Evolutionary conservation across 371 early-diverging fungal genomes (phyloP).

Genomic region (Mortierella sp.): DNA sequence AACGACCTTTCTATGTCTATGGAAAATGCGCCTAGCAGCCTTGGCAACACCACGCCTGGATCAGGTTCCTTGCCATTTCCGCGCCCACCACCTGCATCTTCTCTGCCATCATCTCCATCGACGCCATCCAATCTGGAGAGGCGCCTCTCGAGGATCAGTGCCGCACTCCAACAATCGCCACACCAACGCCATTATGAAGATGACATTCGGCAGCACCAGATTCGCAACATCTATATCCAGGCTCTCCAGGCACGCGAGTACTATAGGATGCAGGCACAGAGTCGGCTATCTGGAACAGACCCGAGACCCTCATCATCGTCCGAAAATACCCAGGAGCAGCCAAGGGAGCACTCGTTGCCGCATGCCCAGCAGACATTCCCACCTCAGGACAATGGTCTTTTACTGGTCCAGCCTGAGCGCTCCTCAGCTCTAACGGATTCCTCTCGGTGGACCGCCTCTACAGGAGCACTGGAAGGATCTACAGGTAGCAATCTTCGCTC

Average conservation of each 20-base stretch:
- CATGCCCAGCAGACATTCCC: constrained; percentile 14
- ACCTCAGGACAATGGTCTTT: constrained; percentile 25
- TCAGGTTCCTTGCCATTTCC: too few relatives aligned
- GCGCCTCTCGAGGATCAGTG: too few relatives aligned
- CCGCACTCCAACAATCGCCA: too few relatives aligned
- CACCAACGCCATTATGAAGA: not conserved
- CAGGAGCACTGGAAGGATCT: too few relatives aligned
- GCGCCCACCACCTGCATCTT: too few relatives aligned
- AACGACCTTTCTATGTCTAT: constrained; percentile 9
- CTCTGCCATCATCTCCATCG: too few relatives aligned
- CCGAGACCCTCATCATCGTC: not conserved
- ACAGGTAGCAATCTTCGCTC: not conserved
- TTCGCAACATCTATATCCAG: not conserved
- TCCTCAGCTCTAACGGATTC: constrained; percentile 14
- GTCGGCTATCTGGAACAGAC: not conserved
- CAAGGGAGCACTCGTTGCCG: not conserved
- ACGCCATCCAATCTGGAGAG: constrained; percentile 2
- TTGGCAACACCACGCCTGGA: not conserved
- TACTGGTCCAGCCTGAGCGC: constrained; percentile 30
- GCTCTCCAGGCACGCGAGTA: constrained; percentile 1
- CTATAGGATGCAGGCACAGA: constrained; percentile 15
- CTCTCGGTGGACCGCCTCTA: too few relatives aligned
- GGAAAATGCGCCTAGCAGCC: constrained; percentile 24
- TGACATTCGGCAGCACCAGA: not conserved
- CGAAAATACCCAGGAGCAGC: constrained; percentile 22